Evolutionary conservation across 2,329 filamentous ascomycete species (phyloP), one percentile per base, ranked within the genome.

Genomic region (Phyllachora maydis): DNA sequence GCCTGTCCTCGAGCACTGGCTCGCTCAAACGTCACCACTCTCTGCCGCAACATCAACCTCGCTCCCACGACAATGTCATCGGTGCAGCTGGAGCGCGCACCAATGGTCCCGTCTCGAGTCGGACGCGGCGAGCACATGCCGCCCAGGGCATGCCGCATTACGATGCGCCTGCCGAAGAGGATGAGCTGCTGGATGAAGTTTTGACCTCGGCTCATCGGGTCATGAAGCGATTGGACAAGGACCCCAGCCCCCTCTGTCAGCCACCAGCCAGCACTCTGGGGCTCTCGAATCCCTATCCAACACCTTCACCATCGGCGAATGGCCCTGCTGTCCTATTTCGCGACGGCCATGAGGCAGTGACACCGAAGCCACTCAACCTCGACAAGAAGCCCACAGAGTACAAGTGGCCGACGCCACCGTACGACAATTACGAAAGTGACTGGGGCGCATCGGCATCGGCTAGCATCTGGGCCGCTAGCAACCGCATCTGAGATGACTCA

Each of bases 401-500:
- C 38, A 88, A 92, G 50, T 93, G 83, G 75, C 85, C 83, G 3
- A 95, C 88, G 10, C 88, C 88, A 12, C 85, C 88, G 4, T 92
- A 93, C 36, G 83, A 92, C 40, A n/a, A n/a, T n/a, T n/a, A n/a
- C n/a, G 83, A 91, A 37, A 71, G 72, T 32, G 83, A 92, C 43
- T 95, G 83, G 85, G 81, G 75, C 11, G 69, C 75, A 6, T 73
- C 77, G 19, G 76, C 79, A 15, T 68, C 81, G 8, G 75, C 78
- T 5, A 82, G 75, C 48, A 82, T 83, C 34, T 75, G 77, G 55
- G 72, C 74, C 25, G 67, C 70, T 16, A 65, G 74, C 32, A 70
- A 60, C 43, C 58, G 63, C 34, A 63, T 71, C 37, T 72, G 50
- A n/a, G n/a, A n/a, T n/a, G n/a, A n/a, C n/a, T n/a, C n/a, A n/a